Conservation (phyloP, 768 basidiomycete species). For the Pholiota molesta region DNA sequence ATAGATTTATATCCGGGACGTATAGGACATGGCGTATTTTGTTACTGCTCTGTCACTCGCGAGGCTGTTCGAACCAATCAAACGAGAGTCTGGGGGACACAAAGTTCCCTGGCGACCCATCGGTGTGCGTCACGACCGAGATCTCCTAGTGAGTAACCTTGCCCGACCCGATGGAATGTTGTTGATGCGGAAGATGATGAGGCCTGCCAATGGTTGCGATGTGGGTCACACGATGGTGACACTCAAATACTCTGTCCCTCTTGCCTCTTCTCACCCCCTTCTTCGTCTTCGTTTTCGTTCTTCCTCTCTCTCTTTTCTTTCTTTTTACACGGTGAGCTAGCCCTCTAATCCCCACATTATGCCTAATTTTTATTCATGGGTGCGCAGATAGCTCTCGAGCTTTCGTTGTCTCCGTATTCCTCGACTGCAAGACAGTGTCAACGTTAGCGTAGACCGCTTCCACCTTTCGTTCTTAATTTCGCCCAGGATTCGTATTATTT, state of each 20-base stretch:
- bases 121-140: constrained; percentile 25
- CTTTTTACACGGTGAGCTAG: constrained; percentile 46
- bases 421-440: constrained; percentile 69
- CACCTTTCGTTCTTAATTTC: constrained; percentile 38
- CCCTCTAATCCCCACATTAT: neutral
- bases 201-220: constrained; percentile 41
- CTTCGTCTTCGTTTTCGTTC: constrained; percentile 45
- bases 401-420: constrained; percentile 39
- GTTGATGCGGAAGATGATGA: constrained; percentile 38
- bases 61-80: constrained; percentile 11
- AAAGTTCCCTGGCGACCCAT: constrained; percentile 20
- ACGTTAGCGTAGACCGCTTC: constrained; percentile 74
- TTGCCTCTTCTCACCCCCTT: constrained; percentile 32
- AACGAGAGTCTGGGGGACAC: neutral
- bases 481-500: constrained; percentile 35
- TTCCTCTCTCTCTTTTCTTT: constrained; percentile 39
- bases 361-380: neutral
- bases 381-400: constrained; percentile 5
- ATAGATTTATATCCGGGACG: constrained; percentile 14
- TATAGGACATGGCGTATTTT: constrained; percentile 8
- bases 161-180: constrained; percentile 29
- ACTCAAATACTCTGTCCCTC: constrained; percentile 39
- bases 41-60: neutral
- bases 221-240: constrained; percentile 21
- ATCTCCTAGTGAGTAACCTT: constrained; percentile 21